Evolutionary conservation across 78 protist species (phyloP), one percentile per base, ranked within the genome.

Genomic region (Dictyostelium purpureum): DNA sequence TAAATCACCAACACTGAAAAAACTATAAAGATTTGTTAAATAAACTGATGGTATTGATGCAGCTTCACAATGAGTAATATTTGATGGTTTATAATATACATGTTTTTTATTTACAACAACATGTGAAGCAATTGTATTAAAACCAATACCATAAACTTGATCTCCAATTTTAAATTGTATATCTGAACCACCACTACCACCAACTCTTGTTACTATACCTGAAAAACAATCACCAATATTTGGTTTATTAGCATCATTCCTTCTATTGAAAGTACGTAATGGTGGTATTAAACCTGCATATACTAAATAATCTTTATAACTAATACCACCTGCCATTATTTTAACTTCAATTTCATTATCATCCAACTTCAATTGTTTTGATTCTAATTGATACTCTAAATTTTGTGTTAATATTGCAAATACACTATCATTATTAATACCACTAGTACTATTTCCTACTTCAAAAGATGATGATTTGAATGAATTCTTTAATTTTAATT

Each of bases 1-100:
- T 21, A 54, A 54, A 16, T 54, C 31, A 75, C 88, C 78, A 31
- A 74, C 19, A 21, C 42, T 76, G 47, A 56, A 67, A 7, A 89
- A 47, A 18, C 66, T 35, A 35, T 77, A 77, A 40, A 76, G 70
- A 4, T 40, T 77, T 26, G 83, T 77, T 5, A 69, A 40, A 24
- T 78, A 89, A 57, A 75, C 83, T 19, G 49, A 83, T 43, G 94
- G 77, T 19, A 78, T 57, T 21, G 94, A 42, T 6, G 87, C 94
- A 24, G 79, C 94, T 19, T 89, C 78, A 28, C 11, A 59, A 37
- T 66, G 47, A 4, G 67, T 28, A 5, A 80, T 66, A 2, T 5
- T 51, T 28, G 2, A 10, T 49, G 89, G 89, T 16, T 16, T 26
- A 31, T 33, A 7, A 33, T 33, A 33, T 21, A 63, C 6, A 35